Conservation (phyloP, 495 filamentous ascomycete genomes). For the Penicillium silybi region DNA sequence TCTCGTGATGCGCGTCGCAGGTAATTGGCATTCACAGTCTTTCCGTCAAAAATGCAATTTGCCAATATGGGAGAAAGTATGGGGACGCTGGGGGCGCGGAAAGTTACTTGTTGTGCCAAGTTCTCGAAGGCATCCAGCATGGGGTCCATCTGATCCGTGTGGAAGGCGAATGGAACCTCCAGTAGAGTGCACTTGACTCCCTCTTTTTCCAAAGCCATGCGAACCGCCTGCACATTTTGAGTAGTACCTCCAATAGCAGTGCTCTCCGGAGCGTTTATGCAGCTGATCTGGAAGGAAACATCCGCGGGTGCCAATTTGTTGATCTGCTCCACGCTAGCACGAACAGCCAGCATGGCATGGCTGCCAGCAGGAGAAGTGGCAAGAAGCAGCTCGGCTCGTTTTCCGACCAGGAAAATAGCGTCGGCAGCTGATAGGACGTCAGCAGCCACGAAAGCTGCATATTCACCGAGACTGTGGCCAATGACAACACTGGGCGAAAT, state of each 20-base stretch:
- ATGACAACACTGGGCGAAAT: conserved; percentile 18
- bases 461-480: conserved; percentile 41
- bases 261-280: conserved; percentile 30
- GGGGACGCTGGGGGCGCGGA: conserved; percentile 28
- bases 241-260: conserved; percentile 58
- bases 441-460: conserved; percentile 27
- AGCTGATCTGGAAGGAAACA: not conserved
- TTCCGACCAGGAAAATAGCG: conserved; percentile 23
- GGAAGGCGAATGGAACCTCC: conserved; percentile 52
- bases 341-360: conserved; percentile 53
- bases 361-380: conserved; percentile 3
- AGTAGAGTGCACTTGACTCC: conserved; percentile 31
- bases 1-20: conserved; percentile 24
- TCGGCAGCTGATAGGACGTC: conserved; percentile 22
- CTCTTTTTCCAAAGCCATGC: not conserved
- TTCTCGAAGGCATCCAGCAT: conserved; percentile 45
- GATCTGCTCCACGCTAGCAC: conserved; percentile 17
- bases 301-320: not conserved
- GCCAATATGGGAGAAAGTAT: conserved; percentile 31
- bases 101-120: conserved; percentile 29
- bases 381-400: conserved; percentile 18
- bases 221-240: conserved; percentile 27
- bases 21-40: conserved; percentile 27
- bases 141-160: conserved; percentile 49
- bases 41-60: conserved; percentile 13